phyloP scores from a whole-genome alignment of 257 asterid species.

The Nemophila menziesii region DNA sequence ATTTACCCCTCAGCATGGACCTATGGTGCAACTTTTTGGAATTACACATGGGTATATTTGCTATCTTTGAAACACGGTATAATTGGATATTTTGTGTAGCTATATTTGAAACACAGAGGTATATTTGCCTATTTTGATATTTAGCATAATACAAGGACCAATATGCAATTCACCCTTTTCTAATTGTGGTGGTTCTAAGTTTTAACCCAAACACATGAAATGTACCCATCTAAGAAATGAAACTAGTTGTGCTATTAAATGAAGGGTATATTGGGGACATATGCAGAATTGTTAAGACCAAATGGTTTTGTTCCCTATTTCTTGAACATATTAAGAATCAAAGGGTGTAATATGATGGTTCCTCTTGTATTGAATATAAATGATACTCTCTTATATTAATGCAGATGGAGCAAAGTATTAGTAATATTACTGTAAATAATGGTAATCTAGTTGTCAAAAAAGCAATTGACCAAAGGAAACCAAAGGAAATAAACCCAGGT shows the following conservation, averaged over 20 bases:
- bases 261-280: background rate
- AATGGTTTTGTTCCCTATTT: background rate
- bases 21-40: too few relatives aligned
- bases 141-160: too few relatives aligned
- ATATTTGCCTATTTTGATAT: too few relatives aligned
- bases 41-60: too few relatives aligned
- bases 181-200: too few relatives aligned
- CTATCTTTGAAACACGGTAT: too few relatives aligned
- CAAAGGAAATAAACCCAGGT: background rate
- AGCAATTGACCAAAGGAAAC: background rate
- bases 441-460: slow-evolving; percentile 1
- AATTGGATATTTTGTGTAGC: too few relatives aligned
- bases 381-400: background rate
- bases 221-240: background rate
- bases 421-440: background rate
- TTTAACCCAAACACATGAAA: background rate
- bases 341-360: background rate
- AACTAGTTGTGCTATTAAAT: background rate
- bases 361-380: background rate
- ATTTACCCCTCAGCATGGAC: too few relatives aligned
- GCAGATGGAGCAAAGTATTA: background rate
- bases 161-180: too few relatives aligned
- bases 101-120: too few relatives aligned
- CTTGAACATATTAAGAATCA: too few relatives aligned
- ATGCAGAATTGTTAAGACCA: background rate